Percentiles rank a stretch among this genome's conserved stretches.
These are phyloP conservation scores for Firmiana major DNA, from an alignment of 345 rosid species.

Conservation along the genomic window DNA sequence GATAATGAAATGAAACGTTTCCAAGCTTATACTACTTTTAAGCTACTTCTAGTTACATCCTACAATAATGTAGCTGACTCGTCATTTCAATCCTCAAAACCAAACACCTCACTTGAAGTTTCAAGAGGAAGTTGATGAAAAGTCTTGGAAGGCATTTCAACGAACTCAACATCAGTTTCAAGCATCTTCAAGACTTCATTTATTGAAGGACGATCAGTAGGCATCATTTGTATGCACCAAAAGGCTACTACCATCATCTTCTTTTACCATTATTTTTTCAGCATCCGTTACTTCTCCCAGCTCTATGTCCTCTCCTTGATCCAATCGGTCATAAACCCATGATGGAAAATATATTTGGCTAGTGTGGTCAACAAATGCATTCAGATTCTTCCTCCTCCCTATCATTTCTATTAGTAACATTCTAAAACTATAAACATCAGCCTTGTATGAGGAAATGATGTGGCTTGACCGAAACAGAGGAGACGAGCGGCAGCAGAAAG, in stretches of 20 bases:
- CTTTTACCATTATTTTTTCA: background rate
- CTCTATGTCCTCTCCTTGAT: background rate
- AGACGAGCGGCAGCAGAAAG: too few relatives aligned
- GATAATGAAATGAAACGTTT: too few relatives aligned
- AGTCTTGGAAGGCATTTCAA: background rate
- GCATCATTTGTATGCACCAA: background rate
- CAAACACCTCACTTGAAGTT: background rate
- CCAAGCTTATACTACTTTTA: too few relatives aligned
- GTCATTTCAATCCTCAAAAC: background rate
- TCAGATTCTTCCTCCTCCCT: background rate
- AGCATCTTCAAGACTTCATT: background rate
- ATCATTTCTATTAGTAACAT: background rate
- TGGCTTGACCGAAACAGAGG: too few relatives aligned
- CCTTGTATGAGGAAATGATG: slow-evolving; percentile 9
- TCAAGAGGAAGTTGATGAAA: background rate
- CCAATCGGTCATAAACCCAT: background rate
- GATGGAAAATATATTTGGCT: background rate
- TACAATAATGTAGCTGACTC: background rate
- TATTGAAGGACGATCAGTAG: background rate
- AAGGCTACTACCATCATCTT: background rate
- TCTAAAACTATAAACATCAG: slow-evolving; percentile 7
- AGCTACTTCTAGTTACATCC: background rate
- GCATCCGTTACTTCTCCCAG: background rate
- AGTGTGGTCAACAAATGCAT: background rate
- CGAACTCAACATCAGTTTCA: background rate